Evolutionary conservation across 805 yeast genomes (phyloP), one percentile per base, ranked within the genome.

Genomic region (Torulaspora delbrueckii): DNA sequence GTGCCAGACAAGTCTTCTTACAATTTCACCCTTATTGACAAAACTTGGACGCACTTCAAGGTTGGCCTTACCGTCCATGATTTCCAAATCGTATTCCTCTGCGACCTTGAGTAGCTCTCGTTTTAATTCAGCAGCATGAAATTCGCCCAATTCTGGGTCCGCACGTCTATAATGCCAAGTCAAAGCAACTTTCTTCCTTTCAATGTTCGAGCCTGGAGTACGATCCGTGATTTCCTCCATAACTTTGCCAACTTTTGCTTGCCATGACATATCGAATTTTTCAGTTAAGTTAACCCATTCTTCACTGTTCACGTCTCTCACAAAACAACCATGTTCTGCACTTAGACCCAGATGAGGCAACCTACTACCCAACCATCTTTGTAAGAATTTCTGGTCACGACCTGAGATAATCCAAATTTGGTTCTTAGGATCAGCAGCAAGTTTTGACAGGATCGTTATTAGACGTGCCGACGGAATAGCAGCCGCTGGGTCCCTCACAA

Each of bases 161-260:
- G 96, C 79, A 43, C 95, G 77, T 56, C 99, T 79, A 63, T 91
- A 93, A 67, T 93, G 99, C 99, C 99, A 93, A 1, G 98, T 91
- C 43, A 93, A 68, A 1, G 99, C 98, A 13, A 91, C 96, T 58
- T 88, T 82, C 65, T 93, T 93, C 58, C 76, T 76, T 67, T 93
- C 99, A 41, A 86, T 82, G 53, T 76, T 76, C 1, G 96, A 76
- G 6, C 97, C 97, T 1, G 96, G 96, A 0, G 99, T 93, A 52
- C 82, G 81, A 37, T 84, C 91, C 0, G 96, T 88, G 65, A 79
- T 89, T 37, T 78, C 71, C 43, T 71, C 77, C 71, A 86, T 86
- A 3, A 86, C 79, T 23, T 79, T 81, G 44, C 80, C 79, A 12
- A 89, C 98, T 45, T 78, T 79, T n/a, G 68, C 62, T 66, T 89